Percentiles rank a stretch among this genome's conserved stretches.
Evolutionary conservation across 2,329 filamentous ascomycete species (phyloP).

Genomic region (Teratosphaeria pseudoeucalypti): DNA sequence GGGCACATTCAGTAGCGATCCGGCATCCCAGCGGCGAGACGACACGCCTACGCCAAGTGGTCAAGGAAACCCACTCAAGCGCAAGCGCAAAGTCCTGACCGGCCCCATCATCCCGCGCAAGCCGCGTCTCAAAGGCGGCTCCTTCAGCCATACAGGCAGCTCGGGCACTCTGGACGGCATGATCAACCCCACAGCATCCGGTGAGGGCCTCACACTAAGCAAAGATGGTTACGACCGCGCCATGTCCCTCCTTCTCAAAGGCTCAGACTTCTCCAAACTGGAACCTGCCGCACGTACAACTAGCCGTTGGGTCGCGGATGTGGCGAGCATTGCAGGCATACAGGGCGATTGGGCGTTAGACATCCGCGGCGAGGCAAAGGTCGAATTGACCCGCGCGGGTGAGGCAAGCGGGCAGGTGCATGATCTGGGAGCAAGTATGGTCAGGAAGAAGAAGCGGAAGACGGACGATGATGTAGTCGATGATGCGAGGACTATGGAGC

Average conservation of each 20-base stretch:
- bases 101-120: conserved; percentile 55
- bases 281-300: conserved; percentile 56
- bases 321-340: conserved; percentile 27
- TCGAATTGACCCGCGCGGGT: not conserved
- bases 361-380: conserved; percentile 11
- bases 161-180: conserved; percentile 11
- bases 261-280: conserved; percentile 57
- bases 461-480: conserved; percentile 11
- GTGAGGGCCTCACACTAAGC: conserved; percentile 14
- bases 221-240: conserved; percentile 34
- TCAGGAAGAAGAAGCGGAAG: conserved; percentile 42
- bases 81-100: conserved; percentile 35
- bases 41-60: conserved; percentile 1
- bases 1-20: not conserved
- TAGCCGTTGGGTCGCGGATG: conserved; percentile 59
- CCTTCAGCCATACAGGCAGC: conserved; percentile 7
- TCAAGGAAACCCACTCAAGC: conserved; percentile 8
- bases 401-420: conserved; percentile 12
- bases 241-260: conserved; percentile 53
- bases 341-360: conserved; percentile 12
- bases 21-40: not conserved
- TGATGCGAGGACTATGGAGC: not conserved
- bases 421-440: conserved; percentile 26
- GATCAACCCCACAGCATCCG: conserved; percentile 1
- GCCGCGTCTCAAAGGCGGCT: conserved; percentile 34